phyloP scores from a whole-genome alignment of 768 basidiomycete genomes.

The Astraeus odoratus region DNA sequence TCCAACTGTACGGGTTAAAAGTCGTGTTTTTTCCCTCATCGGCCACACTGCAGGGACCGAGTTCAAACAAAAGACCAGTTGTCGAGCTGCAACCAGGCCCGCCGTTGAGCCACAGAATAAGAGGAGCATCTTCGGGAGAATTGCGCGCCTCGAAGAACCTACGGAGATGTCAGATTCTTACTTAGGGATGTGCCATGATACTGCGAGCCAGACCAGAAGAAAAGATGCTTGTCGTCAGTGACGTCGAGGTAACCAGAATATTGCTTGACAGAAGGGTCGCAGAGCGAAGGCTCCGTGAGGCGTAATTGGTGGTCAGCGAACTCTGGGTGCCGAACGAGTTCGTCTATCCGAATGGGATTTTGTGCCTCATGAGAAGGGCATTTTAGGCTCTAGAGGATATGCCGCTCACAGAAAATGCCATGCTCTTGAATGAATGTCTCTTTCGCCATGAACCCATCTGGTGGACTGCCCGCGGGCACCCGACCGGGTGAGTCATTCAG shows the following conservation, averaged over 20 bases:
- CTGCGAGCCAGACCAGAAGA: slow-evolving; percentile 63
- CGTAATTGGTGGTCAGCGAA: slow-evolving; percentile 51
- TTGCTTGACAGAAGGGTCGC: slow-evolving; percentile 69
- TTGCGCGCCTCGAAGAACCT: slow-evolving; percentile 88
- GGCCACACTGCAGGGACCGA: slow-evolving; percentile 78
- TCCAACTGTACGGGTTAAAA: slow-evolving; percentile 83
- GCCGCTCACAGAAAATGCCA: slow-evolving; percentile 58
- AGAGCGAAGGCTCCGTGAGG: slow-evolving; percentile 62
- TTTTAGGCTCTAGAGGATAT: background rate
- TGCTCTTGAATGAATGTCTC: slow-evolving; percentile 64
- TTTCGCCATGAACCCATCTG: slow-evolving; percentile 48
- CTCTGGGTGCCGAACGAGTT: slow-evolving; percentile 51
- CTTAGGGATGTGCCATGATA: background rate
- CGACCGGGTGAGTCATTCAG: slow-evolving; percentile 14
- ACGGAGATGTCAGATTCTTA: background rate
- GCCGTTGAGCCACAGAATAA: slow-evolving; percentile 89
- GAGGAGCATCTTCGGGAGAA: slow-evolving; percentile 68
- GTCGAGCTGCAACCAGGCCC: slow-evolving; percentile 68
- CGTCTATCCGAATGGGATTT: too few species aligned
- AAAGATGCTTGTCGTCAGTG: slow-evolving; percentile 71
- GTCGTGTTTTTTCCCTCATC: slow-evolving; percentile 65
- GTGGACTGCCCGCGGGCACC: slow-evolving; percentile 33
- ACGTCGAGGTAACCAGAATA: slow-evolving; percentile 83
- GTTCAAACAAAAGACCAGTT: slow-evolving; percentile 85
- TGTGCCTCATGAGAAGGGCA: slow-evolving; percentile 2